These are phyloP conservation scores for Sclerotinia glacialis DNA, from an alignment of 2,329 filamentous ascomycete genomes.

Conservation along the genomic window DNA sequence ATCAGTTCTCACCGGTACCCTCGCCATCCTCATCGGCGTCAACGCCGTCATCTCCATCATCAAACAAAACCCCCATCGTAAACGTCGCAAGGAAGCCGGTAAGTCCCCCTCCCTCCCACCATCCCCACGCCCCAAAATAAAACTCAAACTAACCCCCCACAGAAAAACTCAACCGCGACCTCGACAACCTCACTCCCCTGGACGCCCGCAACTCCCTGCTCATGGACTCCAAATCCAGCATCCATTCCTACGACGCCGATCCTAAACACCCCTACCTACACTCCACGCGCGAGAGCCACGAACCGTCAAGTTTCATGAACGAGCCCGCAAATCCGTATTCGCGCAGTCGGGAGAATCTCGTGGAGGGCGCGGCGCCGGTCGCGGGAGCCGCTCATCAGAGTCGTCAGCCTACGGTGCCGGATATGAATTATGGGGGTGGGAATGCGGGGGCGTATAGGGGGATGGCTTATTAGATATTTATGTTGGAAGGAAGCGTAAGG, in stretches of 20 bases:
- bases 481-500: neutral
- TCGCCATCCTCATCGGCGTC: constrained; percentile 84
- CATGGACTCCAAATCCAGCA: constrained; percentile 20
- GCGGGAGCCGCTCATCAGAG: neutral
- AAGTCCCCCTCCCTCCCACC: constrained; percentile 45
- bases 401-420: constrained; percentile 14
- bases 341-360: constrained; percentile 18
- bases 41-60: constrained; percentile 82
- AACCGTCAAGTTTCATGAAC: constrained; percentile 29
- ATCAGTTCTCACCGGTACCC: constrained; percentile 72
- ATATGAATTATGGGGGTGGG: constrained; percentile 8
- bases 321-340: constrained; percentile 37
- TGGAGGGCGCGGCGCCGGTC: constrained; percentile 15
- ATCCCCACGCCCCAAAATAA: neutral
- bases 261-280: constrained; percentile 32
- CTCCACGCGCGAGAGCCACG: constrained; percentile 23
- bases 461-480: constrained; percentile 30
- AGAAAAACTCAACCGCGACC: constrained; percentile 75
- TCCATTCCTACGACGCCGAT: constrained; percentile 6
- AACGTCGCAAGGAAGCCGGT: constrained; percentile 86
- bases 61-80: constrained; percentile 86
- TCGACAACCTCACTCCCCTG: constrained; percentile 80
- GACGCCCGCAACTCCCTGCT: constrained; percentile 85
- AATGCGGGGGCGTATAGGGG: constrained; percentile 32
- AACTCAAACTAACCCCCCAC: neutral